phyloP scores from a whole-genome alignment of 495 filamentous ascomycete species.

The Hamigera avellanea region DNA sequence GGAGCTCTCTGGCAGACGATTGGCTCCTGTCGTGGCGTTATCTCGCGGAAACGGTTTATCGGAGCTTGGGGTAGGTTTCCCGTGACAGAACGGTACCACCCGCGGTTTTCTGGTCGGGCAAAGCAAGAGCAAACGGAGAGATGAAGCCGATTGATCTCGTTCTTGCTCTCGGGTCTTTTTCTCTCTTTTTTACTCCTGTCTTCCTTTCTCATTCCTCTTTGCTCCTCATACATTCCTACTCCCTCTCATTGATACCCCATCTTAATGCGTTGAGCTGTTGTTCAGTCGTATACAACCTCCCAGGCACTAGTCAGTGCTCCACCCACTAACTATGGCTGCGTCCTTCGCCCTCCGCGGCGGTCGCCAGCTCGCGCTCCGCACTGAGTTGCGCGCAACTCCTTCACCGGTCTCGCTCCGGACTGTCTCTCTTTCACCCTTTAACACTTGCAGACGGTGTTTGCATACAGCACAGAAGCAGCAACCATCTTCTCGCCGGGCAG shows the following conservation, averaged over 20 bases:
- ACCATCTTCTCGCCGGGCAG: conserved; percentile 18
- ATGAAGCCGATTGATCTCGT: background rate
- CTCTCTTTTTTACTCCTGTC: conserved; percentile 17
- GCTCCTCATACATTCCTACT: conserved; percentile 5
- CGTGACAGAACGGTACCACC: too few relatives aligned
- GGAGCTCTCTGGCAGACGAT: too few relatives aligned
- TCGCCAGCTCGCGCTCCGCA: conserved; percentile 30
- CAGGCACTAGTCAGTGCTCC: too few relatives aligned
- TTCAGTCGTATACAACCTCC: too few relatives aligned
- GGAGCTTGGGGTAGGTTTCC: too few relatives aligned
- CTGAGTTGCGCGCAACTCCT: conserved; percentile 19
- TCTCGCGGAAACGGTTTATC: background rate
- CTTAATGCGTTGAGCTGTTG: too few relatives aligned
- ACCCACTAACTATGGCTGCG: conserved; percentile 5
- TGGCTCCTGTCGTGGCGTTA: too few relatives aligned
- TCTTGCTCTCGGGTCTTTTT: conserved; percentile 12
- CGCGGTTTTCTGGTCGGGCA: background rate
- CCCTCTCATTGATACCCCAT: too few relatives aligned
- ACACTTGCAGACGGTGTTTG: conserved; percentile 14
- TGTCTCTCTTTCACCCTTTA: conserved; percentile 17
- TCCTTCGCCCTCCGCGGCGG: conserved; percentile 30
- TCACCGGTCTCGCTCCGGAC: conserved; percentile 20
- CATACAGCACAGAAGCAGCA: conserved; percentile 16
- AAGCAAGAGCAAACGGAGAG: background rate
- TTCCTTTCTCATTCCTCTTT: conserved; percentile 3